Conservation (phyloP, 805 yeast genomes). For the Kodamaea kaohsiungensis region DNA sequence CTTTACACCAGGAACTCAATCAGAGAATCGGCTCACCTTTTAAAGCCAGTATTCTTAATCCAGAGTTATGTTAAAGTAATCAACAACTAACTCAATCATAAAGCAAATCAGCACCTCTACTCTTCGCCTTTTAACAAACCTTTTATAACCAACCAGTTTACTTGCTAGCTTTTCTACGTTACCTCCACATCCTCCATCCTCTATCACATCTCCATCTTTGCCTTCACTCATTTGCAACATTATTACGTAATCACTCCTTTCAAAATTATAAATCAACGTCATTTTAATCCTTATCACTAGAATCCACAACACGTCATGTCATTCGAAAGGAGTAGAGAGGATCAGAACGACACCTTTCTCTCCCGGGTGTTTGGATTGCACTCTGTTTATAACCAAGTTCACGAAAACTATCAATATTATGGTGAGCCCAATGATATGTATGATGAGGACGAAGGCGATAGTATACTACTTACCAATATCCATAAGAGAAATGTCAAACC, state of each 20-base stretch:
- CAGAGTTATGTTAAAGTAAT: no score
- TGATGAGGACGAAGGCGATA: constrained; percentile 9
- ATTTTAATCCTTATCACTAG: constrained; percentile 3
- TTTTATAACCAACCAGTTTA: no score
- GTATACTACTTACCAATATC: constrained; percentile 8
- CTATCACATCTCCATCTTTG: not conserved
- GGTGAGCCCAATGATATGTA: constrained; percentile 12
- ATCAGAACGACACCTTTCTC: constrained; percentile 53
- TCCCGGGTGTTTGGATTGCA: constrained; percentile 63
- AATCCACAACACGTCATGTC: constrained; percentile 1
- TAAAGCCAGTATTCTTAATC: no score
- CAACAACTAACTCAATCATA: no score
- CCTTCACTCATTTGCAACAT: not conserved
- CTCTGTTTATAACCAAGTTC: constrained; percentile 42
- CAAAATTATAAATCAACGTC: not conserved
- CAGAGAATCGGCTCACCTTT: no score
- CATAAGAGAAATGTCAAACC: constrained; percentile 3
- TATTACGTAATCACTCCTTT: not conserved
- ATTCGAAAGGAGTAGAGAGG: not conserved
- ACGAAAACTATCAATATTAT: constrained; percentile 40
- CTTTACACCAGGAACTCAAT: no score
- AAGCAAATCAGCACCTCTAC: no score
- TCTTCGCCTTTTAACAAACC: no score
- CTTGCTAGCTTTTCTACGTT: no score
- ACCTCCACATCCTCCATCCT: no score